Conservation (phyloP, 352 stramenopile genomes). For the Phytopythium delawarense region DNA sequence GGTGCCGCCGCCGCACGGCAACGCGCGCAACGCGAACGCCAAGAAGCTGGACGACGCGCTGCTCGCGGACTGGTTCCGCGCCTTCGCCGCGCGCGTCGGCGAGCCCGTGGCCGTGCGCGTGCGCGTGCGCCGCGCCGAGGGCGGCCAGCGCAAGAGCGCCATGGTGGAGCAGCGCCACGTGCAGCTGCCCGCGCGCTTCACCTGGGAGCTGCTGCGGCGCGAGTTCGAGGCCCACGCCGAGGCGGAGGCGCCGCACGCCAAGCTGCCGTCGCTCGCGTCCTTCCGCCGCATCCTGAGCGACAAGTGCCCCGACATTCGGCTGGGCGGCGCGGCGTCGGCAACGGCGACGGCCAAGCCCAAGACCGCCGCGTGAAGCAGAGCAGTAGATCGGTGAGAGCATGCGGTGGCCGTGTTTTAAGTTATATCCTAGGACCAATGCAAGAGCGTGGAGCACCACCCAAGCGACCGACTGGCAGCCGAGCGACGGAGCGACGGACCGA, state of each 20-base stretch:
- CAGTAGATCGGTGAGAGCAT: background rate
- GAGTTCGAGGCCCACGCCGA: background rate
- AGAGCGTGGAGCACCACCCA: background rate
- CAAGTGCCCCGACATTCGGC: slow-evolving; percentile 2
- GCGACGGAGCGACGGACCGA: background rate
- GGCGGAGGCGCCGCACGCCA: background rate
- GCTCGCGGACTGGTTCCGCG: slow-evolving; percentile 3
- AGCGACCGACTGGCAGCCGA: background rate
- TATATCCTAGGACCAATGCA: background rate
- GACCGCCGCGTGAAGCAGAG: background rate
- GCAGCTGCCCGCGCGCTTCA: slow-evolving; percentile 4
- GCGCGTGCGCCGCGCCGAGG: background rate
- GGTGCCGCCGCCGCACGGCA: slow-evolving; percentile 4
- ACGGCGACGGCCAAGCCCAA: background rate
- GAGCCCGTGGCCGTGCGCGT: background rate
- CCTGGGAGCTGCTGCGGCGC: slow-evolving; percentile 7
- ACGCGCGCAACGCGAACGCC: slow-evolving; percentile 5
- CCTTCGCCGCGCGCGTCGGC: background rate
- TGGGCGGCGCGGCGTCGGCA: background rate
- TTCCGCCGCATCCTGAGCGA: slow-evolving; percentile 5
- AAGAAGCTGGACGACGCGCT: slow-evolving; percentile 7
- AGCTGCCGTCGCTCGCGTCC: slow-evolving; percentile 5
- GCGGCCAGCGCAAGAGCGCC: background rate
- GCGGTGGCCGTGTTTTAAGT: background rate
- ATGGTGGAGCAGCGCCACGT: background rate